These are phyloP conservation scores for Chimonanthus praecox DNA, from an alignment of 164 flowering plant species.

Conservation along the genomic window DNA sequence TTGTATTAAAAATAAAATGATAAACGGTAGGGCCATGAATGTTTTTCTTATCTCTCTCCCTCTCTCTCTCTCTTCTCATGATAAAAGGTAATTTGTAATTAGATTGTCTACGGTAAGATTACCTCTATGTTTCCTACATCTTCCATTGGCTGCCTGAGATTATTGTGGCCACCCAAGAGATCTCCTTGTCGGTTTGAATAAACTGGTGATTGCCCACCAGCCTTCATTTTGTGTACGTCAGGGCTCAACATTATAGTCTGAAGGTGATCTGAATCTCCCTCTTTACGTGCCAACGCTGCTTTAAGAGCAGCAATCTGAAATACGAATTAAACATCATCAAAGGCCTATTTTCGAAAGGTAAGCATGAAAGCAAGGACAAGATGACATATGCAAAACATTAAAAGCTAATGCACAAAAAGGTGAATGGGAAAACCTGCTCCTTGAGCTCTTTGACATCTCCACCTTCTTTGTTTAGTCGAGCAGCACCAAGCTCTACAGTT, in stretches of 20 bases:
- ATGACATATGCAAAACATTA: neutral
- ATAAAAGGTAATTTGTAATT: neutral
- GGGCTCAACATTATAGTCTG: conserved; percentile 38
- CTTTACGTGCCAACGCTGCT: conserved; percentile 75
- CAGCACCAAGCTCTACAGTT: conserved; percentile 78
- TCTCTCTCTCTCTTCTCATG: neutral
- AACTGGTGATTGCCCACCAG: conserved; percentile 35
- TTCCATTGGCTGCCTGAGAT: conserved; percentile 39
- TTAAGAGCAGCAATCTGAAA: conserved; percentile 66
- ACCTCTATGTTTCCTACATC: conserved; percentile 51
- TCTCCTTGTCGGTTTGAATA: conserved; percentile 33
- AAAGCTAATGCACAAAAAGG: neutral
- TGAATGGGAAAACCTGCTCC: conserved; percentile 46
- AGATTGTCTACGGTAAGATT: neutral
- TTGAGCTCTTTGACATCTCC: conserved; percentile 64
- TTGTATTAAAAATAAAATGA: too few species aligned
- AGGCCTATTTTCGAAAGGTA: neutral
- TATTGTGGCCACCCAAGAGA: conserved; percentile 15
- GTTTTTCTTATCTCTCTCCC: too few species aligned
- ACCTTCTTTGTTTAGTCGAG: conserved; percentile 55
- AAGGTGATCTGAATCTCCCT: conserved; percentile 28
- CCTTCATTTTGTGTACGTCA: conserved; percentile 31
- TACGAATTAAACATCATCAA: neutral
- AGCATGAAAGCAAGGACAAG: neutral
- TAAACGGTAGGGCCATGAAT: too few species aligned